Evolutionary conservation across 1,284 basidiomycete species (phyloP), one percentile per base, ranked within the genome.

Genomic region (Austroboletus novae-zelandiae): DNA sequence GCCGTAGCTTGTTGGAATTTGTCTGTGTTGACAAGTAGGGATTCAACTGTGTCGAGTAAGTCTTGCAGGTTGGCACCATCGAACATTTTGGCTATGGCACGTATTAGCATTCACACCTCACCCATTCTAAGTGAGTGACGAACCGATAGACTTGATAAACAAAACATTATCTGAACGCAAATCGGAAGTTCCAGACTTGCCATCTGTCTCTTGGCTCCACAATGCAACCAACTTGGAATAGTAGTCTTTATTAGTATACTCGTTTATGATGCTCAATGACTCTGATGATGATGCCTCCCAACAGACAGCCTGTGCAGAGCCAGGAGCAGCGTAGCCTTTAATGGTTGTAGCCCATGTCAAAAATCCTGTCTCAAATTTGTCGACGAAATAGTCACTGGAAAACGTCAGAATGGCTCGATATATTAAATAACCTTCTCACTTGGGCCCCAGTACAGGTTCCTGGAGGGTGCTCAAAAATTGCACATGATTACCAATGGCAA

Each of bases 1-100:
- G 89, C 88, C 20, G 93, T 93, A 30, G 95, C 82, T 64, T 96
- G 94, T 70, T 93, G 91, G 74, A 93, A 96, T 51, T 93, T 89
- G 65, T 98, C 91, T 35, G 79, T 62, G 52, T 87, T 87, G 31
- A 74, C 74, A 43, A 91, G 69, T 39, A 89, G 64, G 9, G 80
- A 74, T 42, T 91, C 86, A 31, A 85, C 70, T 13, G 74, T 67
- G 14, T 71, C 65, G 43, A 89, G 69, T 13, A 91, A 68, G 18
- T 70, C 67, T 36, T 80, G 74, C 25, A 91, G 65, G 7, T 76
- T 70, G 30, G 75, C 72, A 51, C 77, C 74, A 47, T 83, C 83
- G 51, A 82, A 86, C 65, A 81, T 79, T 66, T 90, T 89, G 41
- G 77, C 87, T 89, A 57, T 48, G 35, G 39, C 31, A 17, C 32